Percentiles rank a stretch among this genome's conserved stretches.
Evolutionary conservation across 2,329 filamentous ascomycete genomes (phyloP).

Genomic region (Nothomitra cinnamomea): DNA sequence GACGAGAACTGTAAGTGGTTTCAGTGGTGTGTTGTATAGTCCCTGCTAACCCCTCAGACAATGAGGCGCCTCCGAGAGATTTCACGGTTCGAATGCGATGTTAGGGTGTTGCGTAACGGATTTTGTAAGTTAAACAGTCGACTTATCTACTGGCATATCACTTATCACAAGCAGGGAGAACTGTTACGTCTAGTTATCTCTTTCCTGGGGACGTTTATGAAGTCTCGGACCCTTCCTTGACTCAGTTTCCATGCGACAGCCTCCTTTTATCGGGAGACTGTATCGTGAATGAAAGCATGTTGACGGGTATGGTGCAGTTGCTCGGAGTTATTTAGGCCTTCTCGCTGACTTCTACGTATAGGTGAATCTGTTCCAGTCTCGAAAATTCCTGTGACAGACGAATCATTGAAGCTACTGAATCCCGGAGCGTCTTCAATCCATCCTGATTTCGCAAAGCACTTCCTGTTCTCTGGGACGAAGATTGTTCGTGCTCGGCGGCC

Average conservation of each 20-base stretch:
- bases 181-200: slow-evolving; percentile 69
- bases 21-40: slow-evolving; percentile 9
- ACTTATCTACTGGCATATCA: slow-evolving; percentile 5
- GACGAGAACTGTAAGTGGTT: slow-evolving; percentile 52
- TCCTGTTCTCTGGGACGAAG: slow-evolving; percentile 89
- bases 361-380: slow-evolving; percentile 95
- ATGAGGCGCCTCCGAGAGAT: slow-evolving; percentile 85
- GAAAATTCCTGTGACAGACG: slow-evolving; percentile 69
- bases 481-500: slow-evolving; percentile 81
- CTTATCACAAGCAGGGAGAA: slow-evolving; percentile 43
- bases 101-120: slow-evolving; percentile 80
- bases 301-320: slow-evolving; percentile 42
- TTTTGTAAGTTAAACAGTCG: slow-evolving; percentile 48
- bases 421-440: slow-evolving; percentile 67
- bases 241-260: slow-evolving; percentile 83
- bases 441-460: slow-evolving; percentile 69
- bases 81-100: slow-evolving; percentile 86
- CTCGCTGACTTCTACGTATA: slow-evolving; percentile 17
- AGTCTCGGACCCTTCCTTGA: slow-evolving; percentile 78
- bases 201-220: slow-evolving; percentile 96
- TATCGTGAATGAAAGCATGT: slow-evolving; percentile 98
- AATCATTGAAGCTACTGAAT: slow-evolving; percentile 59
- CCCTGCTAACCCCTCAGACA: slow-evolving; percentile 33
- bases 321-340: neutral
- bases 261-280: slow-evolving; percentile 83